phyloP scores from a whole-genome alignment of 768 basidiomycete genomes.

The Psilocybe sp. region DNA sequence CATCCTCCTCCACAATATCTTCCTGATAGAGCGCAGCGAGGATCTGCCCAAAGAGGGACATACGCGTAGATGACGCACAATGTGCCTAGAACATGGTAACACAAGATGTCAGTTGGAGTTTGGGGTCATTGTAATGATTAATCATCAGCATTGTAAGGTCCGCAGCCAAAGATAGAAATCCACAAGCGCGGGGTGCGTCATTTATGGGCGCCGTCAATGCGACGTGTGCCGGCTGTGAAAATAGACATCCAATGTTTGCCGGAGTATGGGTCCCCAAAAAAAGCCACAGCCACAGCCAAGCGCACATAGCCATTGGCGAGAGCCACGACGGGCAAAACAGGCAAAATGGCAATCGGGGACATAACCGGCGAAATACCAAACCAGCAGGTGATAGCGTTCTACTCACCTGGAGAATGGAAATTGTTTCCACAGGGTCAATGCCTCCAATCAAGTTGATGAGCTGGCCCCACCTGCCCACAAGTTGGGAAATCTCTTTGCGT shows the following conservation, averaged over 20 bases:
- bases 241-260: too few species aligned
- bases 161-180: neutral
- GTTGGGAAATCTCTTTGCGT: constrained; percentile 58
- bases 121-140: too few species aligned
- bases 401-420: constrained; percentile 73
- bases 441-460: constrained; percentile 82
- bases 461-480: constrained; percentile 79
- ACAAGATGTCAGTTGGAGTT: neutral
- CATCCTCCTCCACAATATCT: constrained; percentile 90
- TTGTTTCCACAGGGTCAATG: constrained; percentile 76
- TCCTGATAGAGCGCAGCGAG: constrained; percentile 84
- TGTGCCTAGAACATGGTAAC: constrained; percentile 41
- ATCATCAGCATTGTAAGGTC: too few species aligned
- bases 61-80: constrained; percentile 60
- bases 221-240: too few species aligned
- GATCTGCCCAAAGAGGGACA: constrained; percentile 79
- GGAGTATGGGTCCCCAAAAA: too few species aligned
- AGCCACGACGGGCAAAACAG: neutral
- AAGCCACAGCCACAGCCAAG: too few species aligned
- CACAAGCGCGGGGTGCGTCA: too few species aligned
- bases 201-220: too few species aligned
- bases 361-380: neutral
- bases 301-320: too few species aligned
- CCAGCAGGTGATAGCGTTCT: constrained; percentile 3
- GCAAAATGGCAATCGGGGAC: neutral